Percentiles rank a stretch among this genome's conserved stretches.
phyloP scores from a whole-genome alignment of 805 yeast genomes.

The Sungouiella thailandica region DNA sequence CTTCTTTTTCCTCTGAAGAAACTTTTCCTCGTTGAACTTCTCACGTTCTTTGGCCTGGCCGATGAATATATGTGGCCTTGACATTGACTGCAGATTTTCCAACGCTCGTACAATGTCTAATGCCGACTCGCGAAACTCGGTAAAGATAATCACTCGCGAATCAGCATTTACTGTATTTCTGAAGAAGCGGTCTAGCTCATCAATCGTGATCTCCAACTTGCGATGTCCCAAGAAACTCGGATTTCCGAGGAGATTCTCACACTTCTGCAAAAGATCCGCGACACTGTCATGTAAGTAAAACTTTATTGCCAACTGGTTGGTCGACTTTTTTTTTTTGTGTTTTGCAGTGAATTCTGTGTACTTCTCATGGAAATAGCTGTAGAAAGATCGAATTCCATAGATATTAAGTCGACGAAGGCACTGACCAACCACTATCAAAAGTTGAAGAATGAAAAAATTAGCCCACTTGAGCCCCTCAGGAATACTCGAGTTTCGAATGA shows the following conservation, averaged over 20 bases:
- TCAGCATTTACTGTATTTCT: constrained; percentile 34
- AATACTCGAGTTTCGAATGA: constrained; percentile 47
- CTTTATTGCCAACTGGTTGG: constrained; percentile 55
- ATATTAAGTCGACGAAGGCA: constrained; percentile 63
- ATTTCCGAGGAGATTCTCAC: constrained; percentile 40
- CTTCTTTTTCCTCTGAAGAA: constrained; percentile 37
- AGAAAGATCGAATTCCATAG: constrained; percentile 80
- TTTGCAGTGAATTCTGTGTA: constrained; percentile 54
- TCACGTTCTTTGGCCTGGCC: constrained; percentile 84
- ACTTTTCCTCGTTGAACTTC: constrained; percentile 55
- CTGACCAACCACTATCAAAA: constrained; percentile 69
- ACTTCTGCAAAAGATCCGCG: constrained; percentile 36
- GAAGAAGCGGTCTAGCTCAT: constrained; percentile 56
- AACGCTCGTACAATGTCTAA: constrained; percentile 71
- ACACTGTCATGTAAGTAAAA: constrained; percentile 55
- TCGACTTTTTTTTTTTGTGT: constrained; percentile 51
- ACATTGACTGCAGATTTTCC: constrained; percentile 31
- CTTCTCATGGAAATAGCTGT: constrained; percentile 58
- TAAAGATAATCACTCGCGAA: constrained; percentile 80
- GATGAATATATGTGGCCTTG: constrained; percentile 79
- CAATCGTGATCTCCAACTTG: constrained; percentile 56
- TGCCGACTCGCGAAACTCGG: constrained; percentile 88
- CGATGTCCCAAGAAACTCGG: constrained; percentile 56
- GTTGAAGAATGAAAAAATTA: constrained; percentile 53
- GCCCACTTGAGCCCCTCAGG: constrained; percentile 76